Evolutionary conservation across 192 early-diverging fungal genomes (phyloP), one percentile per base, ranked within the genome.

Genomic region (Podila epigama): DNA sequence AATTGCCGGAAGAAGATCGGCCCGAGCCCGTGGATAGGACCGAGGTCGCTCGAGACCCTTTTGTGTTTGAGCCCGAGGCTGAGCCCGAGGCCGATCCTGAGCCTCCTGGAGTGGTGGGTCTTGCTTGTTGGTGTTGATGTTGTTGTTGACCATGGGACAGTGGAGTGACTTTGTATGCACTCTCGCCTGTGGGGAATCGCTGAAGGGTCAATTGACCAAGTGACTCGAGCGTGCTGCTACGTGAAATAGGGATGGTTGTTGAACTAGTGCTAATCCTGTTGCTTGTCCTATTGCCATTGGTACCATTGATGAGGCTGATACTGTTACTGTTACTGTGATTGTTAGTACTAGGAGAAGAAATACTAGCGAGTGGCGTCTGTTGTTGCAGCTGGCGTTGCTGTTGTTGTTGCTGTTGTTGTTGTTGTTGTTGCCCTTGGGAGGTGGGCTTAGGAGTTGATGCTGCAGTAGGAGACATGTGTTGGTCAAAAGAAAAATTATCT

Each of bases 1-100:
- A 55, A 42, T 59, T 77, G 5, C 66, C 73, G 73, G 73, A 77
- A 77, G 73, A 77, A 77, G 72, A 75, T 68, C 73, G 73, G 73
- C 65, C 73, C 73, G 73, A 77, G 31, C 65, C 58, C 16, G 59
- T 55, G 3, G 71, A 75, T 18, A 68, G 53, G 11, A 60, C 55
- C 10, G 73, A 77, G 0, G 66, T 64, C 7, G 65, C 51, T 28
- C 73, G 73, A 5, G 66, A 64, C 7, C 55, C 12, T 35, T 63
- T 68, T 16, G 27, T 18, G 20, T 58, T 57, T 11, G 37, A 51
- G 22, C 55, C 65, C 40, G 56, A 41, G 29, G 58, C 53, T 10
- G 22, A 37, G 31, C 41, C n/a, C 20, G 10, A 36, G 41, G 40
- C 40, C 58, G 28, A 35, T 50, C 27, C 31, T 9, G 7, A 29